A percentile compares a stretch with the other conserved stretches of the same genome.
Conservation (phyloP, 2,329 filamentous ascomycete species). For the Venturia effusa region DNA sequence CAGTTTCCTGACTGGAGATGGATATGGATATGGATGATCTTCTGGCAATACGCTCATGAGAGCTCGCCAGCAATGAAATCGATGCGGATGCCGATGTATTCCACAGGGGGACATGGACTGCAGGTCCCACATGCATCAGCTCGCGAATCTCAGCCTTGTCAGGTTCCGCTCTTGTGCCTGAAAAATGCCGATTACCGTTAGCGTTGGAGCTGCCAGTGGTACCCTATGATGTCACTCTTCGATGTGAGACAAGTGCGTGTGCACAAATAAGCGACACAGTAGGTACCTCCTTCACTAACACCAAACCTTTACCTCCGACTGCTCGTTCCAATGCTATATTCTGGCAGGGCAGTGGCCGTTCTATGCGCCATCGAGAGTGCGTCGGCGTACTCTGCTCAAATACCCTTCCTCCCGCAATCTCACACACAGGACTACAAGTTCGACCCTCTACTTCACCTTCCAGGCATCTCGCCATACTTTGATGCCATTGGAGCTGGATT, state of each 20-base stretch:
- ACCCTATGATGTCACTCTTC: slow-evolving; percentile 5
- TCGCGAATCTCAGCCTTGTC: not conserved
- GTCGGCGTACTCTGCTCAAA: not conserved
- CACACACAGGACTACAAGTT: slow-evolving; percentile 26
- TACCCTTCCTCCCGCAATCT: not conserved
- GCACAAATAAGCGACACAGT: not conserved
- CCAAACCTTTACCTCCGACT: not conserved
- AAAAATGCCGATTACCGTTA: not conserved
- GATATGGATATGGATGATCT: no score
- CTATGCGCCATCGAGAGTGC: not conserved
- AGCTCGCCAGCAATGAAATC: no score
- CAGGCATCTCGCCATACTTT: slow-evolving; percentile 48
- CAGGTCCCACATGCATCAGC: not conserved
- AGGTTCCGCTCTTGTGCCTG: not conserved
- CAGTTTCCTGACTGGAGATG: no score
- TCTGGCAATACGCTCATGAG: no score
- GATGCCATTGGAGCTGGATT: slow-evolving; percentile 28
- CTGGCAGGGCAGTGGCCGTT: not conserved
- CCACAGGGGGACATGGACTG: no score
- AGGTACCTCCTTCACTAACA: not conserved
- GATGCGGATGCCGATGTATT: no score
- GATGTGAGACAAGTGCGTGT: no score
- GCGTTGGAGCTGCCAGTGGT: not conserved
- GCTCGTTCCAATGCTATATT: not conserved
- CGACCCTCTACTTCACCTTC: slow-evolving; percentile 43